phyloP scores from a whole-genome alignment of 768 basidiomycete species.

The Pleurotus ostreatus region DNA sequence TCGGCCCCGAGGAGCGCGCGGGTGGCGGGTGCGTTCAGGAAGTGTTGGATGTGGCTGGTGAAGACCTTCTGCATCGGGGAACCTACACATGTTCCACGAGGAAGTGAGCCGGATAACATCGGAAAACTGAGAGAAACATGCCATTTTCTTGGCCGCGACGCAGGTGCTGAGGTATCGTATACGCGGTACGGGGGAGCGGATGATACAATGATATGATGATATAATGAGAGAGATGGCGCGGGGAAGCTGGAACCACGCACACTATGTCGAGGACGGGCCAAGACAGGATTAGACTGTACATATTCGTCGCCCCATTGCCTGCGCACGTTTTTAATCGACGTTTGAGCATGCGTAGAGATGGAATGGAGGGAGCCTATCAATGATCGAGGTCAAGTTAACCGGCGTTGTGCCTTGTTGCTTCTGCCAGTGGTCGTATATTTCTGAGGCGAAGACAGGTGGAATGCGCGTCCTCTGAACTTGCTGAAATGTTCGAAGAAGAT shows the following conservation, averaged over 20 bases:
- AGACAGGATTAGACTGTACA: conserved; percentile 36
- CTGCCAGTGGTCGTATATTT: conserved; percentile 53
- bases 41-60: too few species aligned
- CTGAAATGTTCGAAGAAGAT: conserved; percentile 75
- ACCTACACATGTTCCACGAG: conserved; percentile 38
- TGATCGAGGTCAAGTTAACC: conserved; percentile 65
- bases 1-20: too few species aligned
- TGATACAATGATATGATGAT: too few species aligned
- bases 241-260: too few species aligned
- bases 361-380: conserved; percentile 51
- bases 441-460: conserved; percentile 74
- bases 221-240: too few species aligned
- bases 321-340: not conserved
- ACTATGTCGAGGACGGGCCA: conserved; percentile 16
- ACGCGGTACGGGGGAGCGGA: too few species aligned
- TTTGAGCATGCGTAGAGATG: too few species aligned
- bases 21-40: too few species aligned
- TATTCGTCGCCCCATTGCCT: conserved; percentile 66
- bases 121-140: conserved; percentile 26
- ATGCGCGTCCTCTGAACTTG: conserved; percentile 61
- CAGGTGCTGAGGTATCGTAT: conserved; percentile 44
- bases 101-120: conserved; percentile 17
- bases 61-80: conserved; percentile 53
- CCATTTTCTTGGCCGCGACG: conserved; percentile 58
- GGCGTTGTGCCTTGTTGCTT: conserved; percentile 37